These are phyloP conservation scores for Lactifluus rugatus DNA, from an alignment of 768 basidiomycete genomes.

Conservation along the genomic window DNA sequence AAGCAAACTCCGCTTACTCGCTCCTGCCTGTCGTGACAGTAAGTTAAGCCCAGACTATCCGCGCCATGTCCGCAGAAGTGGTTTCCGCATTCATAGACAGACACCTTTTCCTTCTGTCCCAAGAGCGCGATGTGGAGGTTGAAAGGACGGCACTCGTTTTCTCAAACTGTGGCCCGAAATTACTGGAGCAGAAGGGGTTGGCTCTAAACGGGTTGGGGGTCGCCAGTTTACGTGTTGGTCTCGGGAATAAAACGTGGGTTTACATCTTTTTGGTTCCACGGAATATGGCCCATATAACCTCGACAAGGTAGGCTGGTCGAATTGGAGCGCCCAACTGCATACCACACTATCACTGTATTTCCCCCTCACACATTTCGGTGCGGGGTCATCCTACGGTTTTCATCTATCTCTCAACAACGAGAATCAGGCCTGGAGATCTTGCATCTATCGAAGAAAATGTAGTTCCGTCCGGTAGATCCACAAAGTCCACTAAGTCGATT, in stretches of 20 bases:
- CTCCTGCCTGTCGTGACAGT: no score
- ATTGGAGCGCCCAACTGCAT: slow-evolving; percentile 73
- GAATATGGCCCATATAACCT: slow-evolving; percentile 13
- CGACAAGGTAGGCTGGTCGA: slow-evolving; percentile 65
- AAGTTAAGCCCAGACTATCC: not conserved
- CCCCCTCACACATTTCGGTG: slow-evolving; percentile 84
- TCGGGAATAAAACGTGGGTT: slow-evolving; percentile 83
- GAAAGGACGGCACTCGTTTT: slow-evolving; percentile 69
- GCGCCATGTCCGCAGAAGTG: slow-evolving; percentile 21
- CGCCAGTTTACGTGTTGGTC: slow-evolving; percentile 64
- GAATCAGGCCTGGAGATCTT: slow-evolving; percentile 71
- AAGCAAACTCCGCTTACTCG: no score
- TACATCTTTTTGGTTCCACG: not conserved
- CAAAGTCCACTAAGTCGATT: slow-evolving; percentile 36
- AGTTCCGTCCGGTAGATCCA: slow-evolving; percentile 29
- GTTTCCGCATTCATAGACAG: slow-evolving; percentile 54
- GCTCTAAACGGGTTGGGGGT: slow-evolving; percentile 67
- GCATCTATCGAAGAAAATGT: slow-evolving; percentile 75
- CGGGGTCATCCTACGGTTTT: slow-evolving; percentile 1
- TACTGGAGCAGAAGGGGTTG: slow-evolving; percentile 84
- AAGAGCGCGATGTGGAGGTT: slow-evolving; percentile 79
- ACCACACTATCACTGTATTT: slow-evolving; percentile 58
- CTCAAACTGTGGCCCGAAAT: slow-evolving; percentile 70
- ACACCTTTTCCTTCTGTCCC: slow-evolving; percentile 54
- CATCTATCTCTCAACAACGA: no score